Percentiles rank a stretch among this genome's conserved stretches.
Evolutionary conservation across 73 alveolate species (phyloP).

Genomic region (Symbiodinium pilosum): DNA sequence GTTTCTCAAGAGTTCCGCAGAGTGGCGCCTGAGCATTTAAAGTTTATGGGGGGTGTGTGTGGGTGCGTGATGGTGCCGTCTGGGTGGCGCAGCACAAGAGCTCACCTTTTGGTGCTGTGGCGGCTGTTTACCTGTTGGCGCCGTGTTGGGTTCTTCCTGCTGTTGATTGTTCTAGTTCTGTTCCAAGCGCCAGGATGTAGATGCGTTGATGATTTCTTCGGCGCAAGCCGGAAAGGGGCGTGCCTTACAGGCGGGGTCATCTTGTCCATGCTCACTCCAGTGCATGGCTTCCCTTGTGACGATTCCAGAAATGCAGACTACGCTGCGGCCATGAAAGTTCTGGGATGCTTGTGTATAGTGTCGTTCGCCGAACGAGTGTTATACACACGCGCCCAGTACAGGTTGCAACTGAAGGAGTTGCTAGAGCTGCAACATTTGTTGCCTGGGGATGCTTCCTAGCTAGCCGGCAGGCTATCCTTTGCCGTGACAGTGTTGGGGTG

Average conservation of each 20-base stretch:
- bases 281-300: neutral
- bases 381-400: neutral
- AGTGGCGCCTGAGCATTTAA: neutral
- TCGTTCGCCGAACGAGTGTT: neutral
- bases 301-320: neutral
- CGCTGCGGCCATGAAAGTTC: neutral
- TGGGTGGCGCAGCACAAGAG: neutral
- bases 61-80: neutral
- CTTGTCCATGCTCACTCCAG: neutral
- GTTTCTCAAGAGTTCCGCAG: conserved; percentile 2
- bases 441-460: neutral
- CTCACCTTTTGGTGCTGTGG: neutral
- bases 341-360: neutral
- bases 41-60: neutral
- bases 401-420: neutral
- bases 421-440: neutral
- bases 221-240: neutral
- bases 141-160: neutral
- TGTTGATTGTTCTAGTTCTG: neutral
- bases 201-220: conserved; percentile 4
- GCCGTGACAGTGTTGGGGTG: neutral
- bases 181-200: neutral
- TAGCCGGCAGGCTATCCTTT: neutral
- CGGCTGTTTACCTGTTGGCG: too few species aligned
- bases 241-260: neutral